These are phyloP conservation scores for Balansia obtecta DNA, from an alignment of 2,329 filamentous ascomycete species.

Conservation along the genomic window DNA sequence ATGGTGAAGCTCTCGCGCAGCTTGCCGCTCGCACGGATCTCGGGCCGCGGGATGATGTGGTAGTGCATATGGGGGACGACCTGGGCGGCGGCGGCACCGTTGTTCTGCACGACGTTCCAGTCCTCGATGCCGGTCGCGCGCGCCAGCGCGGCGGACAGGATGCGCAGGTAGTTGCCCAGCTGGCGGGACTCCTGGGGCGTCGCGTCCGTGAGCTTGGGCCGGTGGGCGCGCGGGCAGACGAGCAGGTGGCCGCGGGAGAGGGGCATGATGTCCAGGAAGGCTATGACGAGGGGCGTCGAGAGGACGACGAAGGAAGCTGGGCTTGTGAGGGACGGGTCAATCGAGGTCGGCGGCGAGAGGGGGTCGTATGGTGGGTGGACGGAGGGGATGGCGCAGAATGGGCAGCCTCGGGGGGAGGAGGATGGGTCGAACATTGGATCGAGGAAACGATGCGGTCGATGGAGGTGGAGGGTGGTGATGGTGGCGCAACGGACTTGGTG, in stretches of 20 bases:
- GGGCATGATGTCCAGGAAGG: constrained; percentile 89
- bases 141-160: constrained; percentile 60
- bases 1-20: constrained; percentile 62
- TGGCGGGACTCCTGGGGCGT: constrained; percentile 49
- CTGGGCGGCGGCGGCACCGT: constrained; percentile 78
- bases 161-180: constrained; percentile 54
- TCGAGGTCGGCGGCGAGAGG: constrained; percentile 25
- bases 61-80: constrained; percentile 92
- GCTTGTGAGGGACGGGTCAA: constrained; percentile 21
- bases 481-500: too few species aligned
- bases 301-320: constrained; percentile 55
- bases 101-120: constrained; percentile 97
- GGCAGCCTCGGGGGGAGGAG: constrained; percentile 29
- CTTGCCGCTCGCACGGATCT: constrained; percentile 41
- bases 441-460: too few species aligned
- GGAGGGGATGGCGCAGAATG: constrained; percentile 49
- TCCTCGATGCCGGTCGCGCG: constrained; percentile 60
- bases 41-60: constrained; percentile 80
- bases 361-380: constrained; percentile 37
- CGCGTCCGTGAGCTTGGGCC: constrained; percentile 65
- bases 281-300: constrained; percentile 63
- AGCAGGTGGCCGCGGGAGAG: constrained; percentile 74
- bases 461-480: too few species aligned
- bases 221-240: too few species aligned
- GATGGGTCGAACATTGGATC: constrained; percentile 29